Evolutionary conservation across 208 protist genomes (phyloP).

Genomic region (Trypanosoma boissoni): DNA sequence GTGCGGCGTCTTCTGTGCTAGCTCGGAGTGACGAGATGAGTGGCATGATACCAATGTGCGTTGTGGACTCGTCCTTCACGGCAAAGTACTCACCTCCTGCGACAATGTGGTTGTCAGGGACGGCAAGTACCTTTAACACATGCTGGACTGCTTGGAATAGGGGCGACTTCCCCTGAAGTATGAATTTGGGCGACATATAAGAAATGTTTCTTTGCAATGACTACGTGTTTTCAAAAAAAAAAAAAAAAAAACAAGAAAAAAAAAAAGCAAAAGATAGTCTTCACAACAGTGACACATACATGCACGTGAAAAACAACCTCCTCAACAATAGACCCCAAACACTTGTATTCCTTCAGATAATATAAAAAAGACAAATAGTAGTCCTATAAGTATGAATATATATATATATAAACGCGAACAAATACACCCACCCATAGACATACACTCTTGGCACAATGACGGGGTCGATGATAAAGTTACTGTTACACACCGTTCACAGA

Average conservation of each 20-base stretch:
- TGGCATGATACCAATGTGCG: conserved; percentile 21
- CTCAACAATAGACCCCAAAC: not conserved
- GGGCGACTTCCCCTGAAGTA: conserved; percentile 27
- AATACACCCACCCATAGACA: too few relatives aligned
- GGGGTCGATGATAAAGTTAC: too few relatives aligned
- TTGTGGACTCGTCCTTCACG: conserved; percentile 6
- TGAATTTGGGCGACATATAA: conserved; percentile 22
- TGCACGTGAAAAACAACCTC: conserved; percentile 2
- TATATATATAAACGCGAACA: too few relatives aligned
- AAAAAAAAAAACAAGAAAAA: not conserved
- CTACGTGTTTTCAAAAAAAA: not conserved
- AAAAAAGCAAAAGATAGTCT: conserved; percentile 6
- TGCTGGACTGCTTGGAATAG: conserved; percentile 16
- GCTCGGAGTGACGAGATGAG: conserved; percentile 17
- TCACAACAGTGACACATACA: too few relatives aligned
- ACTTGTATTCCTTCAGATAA: too few relatives aligned
- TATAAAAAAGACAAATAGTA: too few relatives aligned
- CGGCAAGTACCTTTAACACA: conserved; percentile 21
- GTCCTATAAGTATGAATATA: too few relatives aligned
- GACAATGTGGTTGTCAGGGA: conserved; percentile 16
- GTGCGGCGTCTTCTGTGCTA: not conserved
- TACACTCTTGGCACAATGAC: too few relatives aligned
- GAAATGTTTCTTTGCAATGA: not conserved
- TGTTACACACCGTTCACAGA: too few relatives aligned
- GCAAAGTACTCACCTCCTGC: conserved; percentile 16